Conservation (phyloP, 2,329 filamentous ascomycete genomes). For the Cytospora paraplurivora region DNA sequence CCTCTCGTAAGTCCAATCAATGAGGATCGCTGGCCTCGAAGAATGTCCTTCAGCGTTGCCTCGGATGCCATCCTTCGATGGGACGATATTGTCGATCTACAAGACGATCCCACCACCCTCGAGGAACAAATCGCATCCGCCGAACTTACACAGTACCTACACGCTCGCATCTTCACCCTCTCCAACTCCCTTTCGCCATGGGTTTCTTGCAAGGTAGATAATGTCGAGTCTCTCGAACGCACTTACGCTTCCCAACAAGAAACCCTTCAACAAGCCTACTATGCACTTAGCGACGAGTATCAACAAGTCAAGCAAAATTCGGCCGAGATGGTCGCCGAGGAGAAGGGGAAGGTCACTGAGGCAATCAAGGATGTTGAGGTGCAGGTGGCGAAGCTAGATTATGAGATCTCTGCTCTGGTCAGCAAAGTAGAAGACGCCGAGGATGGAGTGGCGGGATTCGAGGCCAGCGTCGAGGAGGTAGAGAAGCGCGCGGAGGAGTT, state of each 20-base stretch:
- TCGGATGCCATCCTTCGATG: slow-evolving; percentile 74
- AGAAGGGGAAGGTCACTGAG: slow-evolving; percentile 69
- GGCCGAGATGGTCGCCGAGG: slow-evolving; percentile 68
- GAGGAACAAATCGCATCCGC: slow-evolving; percentile 43
- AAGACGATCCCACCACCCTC: slow-evolving; percentile 31
- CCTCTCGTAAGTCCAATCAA: slow-evolving; percentile 42
- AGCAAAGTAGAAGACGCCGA: slow-evolving; percentile 86
- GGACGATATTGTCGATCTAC: slow-evolving; percentile 54
- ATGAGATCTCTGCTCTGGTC: slow-evolving; percentile 81
- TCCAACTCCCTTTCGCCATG: slow-evolving; percentile 59
- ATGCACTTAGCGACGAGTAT: slow-evolving; percentile 70
- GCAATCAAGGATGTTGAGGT: slow-evolving; percentile 77
- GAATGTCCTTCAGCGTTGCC: slow-evolving; percentile 74
- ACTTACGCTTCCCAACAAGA: slow-evolving; percentile 64
- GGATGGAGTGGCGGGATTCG: slow-evolving; percentile 77
- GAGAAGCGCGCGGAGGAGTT: slow-evolving; percentile 66
- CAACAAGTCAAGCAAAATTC: slow-evolving; percentile 67
- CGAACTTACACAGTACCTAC: slow-evolving; percentile 59
- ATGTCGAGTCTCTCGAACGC: slow-evolving; percentile 62
- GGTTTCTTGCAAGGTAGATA: slow-evolving; percentile 59
- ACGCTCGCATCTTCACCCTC: slow-evolving; percentile 54
- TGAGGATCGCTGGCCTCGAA: slow-evolving; percentile 68
- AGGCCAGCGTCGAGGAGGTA: slow-evolving; percentile 72
- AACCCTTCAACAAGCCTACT: slow-evolving; percentile 67
- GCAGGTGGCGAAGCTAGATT: slow-evolving; percentile 83